phyloP scores from a whole-genome alignment of 2,329 filamentous ascomycete species.

The Cladophialophora bantiana region DNA sequence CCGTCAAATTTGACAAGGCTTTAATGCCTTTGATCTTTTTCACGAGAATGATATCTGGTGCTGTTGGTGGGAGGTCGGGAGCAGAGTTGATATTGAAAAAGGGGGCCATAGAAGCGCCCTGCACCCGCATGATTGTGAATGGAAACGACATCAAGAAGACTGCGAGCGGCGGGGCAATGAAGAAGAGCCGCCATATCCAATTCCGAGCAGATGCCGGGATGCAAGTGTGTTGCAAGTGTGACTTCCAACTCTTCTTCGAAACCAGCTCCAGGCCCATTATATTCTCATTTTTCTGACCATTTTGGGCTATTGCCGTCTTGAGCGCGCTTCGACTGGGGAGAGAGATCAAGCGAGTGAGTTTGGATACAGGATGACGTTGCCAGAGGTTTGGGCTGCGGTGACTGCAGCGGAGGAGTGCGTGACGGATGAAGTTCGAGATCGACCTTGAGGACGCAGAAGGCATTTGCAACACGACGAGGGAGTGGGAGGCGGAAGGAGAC shows the following conservation, averaged over 20 bases:
- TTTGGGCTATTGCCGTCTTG: neutral
- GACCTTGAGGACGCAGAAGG: constrained; percentile 19
- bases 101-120: constrained; percentile 74
- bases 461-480: constrained; percentile 12
- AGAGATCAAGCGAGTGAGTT: neutral
- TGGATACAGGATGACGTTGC: neutral
- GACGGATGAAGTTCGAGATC: neutral
- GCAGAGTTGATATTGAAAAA: constrained; percentile 72
- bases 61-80: constrained; percentile 50
- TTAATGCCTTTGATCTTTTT: constrained; percentile 24
- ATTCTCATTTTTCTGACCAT: neutral
- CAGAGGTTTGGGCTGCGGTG: neutral
- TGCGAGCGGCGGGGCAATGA: constrained; percentile 47
- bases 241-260: neutral
- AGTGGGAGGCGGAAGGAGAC: neutral
- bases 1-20: neutral
- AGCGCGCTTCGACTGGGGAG: constrained; percentile 5
- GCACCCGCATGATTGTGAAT: constrained; percentile 51
- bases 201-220: constrained; percentile 16
- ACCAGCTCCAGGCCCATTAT: neutral
- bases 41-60: constrained; percentile 50
- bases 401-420: neutral
- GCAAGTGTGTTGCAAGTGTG: neutral
- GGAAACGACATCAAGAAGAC: constrained; percentile 52
- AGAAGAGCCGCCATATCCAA: constrained; percentile 33